These are phyloP conservation scores for Myriosclerotinia duriaeana DNA, from an alignment of 2,329 filamentous ascomycete species.

Conservation along the genomic window DNA sequence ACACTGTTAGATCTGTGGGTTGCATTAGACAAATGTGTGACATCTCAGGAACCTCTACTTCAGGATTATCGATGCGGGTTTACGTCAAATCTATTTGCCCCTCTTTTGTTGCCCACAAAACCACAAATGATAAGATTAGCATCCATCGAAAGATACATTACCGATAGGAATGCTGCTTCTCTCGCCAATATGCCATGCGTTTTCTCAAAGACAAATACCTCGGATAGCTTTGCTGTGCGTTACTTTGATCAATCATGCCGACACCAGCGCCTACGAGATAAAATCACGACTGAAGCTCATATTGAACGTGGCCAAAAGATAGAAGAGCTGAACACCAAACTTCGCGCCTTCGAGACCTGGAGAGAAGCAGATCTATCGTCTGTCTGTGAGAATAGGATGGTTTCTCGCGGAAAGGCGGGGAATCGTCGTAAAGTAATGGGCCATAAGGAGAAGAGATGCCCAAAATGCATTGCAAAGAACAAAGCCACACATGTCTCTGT, in stretches of 20 bases:
- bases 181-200: slow-evolving; percentile 37
- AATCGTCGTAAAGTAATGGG: background rate
- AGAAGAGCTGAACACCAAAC: no score
- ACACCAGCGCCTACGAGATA: slow-evolving; percentile 42
- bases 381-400: no score
- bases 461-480: slow-evolving; percentile 41
- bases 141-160: slow-evolving; percentile 50
- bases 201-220: no score
- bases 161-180: slow-evolving; percentile 8
- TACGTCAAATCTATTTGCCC: slow-evolving; percentile 43
- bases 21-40: slow-evolving; percentile 52
- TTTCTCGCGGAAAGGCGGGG: background rate
- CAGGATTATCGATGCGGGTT: slow-evolving; percentile 50
- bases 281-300: slow-evolving; percentile 46
- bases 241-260: slow-evolving; percentile 48
- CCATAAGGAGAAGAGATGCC: slow-evolving; percentile 37
- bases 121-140: slow-evolving; percentile 49
- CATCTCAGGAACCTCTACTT: slow-evolving; percentile 45
- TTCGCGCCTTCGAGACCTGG: no score
- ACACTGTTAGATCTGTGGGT: slow-evolving; percentile 59
- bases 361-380: slow-evolving; percentile 24
- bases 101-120: slow-evolving; percentile 47
- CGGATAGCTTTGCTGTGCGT: slow-evolving; percentile 50
- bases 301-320: no score
- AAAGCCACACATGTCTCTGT: slow-evolving; percentile 48